phyloP scores from a whole-genome alignment of 352 stramenopile species.

The Phytophthora fragariae region DNA sequence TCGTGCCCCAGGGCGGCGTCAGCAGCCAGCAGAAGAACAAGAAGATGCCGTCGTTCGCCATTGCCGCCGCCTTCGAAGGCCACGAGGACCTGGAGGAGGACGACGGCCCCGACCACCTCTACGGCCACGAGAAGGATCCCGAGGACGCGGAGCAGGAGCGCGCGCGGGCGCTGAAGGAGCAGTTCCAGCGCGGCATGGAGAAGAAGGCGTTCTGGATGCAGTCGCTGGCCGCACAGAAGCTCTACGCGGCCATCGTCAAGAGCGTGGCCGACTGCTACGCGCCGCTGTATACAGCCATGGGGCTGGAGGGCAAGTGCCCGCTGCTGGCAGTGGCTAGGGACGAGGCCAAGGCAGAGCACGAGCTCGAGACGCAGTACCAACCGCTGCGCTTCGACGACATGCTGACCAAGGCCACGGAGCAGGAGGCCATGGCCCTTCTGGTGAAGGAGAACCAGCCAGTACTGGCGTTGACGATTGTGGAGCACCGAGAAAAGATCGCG shows the following conservation, averaged over 20 bases:
- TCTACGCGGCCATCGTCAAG: slow-evolving; percentile 53
- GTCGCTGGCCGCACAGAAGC: slow-evolving; percentile 45
- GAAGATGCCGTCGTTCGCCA: slow-evolving; percentile 55
- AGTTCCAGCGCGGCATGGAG: slow-evolving; percentile 64
- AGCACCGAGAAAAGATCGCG: slow-evolving; percentile 56
- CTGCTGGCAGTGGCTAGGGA: slow-evolving; percentile 29
- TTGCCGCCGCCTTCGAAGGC: slow-evolving; percentile 63
- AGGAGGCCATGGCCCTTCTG: slow-evolving; percentile 67
- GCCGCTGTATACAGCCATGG: slow-evolving; percentile 55
- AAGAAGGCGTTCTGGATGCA: slow-evolving; percentile 76
- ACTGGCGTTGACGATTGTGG: slow-evolving; percentile 56
- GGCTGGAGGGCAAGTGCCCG: slow-evolving; percentile 30
- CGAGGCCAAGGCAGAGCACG: slow-evolving; percentile 26
- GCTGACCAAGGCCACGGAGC: slow-evolving; percentile 68
- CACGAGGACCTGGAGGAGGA: slow-evolving; percentile 55
- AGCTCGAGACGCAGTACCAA: slow-evolving; percentile 55
- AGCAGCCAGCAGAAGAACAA: slow-evolving; percentile 12
- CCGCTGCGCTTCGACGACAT: slow-evolving; percentile 66
- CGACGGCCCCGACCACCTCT: slow-evolving; percentile 22
- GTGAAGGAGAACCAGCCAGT: slow-evolving; percentile 41
- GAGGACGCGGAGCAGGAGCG: slow-evolving; percentile 31
- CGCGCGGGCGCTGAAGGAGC: slow-evolving; percentile 40
- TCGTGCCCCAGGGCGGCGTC: slow-evolving; percentile 7
- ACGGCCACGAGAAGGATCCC: slow-evolving; percentile 25
- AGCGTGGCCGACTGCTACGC: slow-evolving; percentile 70